Evolutionary conservation across 495 filamentous ascomycete genomes (phyloP), one percentile per base, ranked within the genome.

Genomic region (Hyphodiscus hymeniophilus): DNA sequence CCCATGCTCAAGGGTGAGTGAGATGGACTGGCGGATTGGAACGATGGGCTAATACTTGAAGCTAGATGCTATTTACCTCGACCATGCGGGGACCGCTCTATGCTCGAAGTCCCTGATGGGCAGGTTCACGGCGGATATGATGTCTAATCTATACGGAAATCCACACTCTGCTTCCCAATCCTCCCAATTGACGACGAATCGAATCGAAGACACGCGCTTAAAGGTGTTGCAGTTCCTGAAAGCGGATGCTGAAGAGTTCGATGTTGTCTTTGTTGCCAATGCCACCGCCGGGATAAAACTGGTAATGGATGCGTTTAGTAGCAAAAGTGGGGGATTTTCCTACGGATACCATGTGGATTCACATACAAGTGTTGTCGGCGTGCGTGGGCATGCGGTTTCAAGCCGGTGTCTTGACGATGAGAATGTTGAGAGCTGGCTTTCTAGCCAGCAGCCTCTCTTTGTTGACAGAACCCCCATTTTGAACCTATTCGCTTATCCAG

Each of bases 201-300:
- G 84, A 15, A 78, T 91, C 36, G 89, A 95, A 43, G 79, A 90
- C 60, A 68, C 85, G 47, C 79, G 91, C 28, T 66, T 88, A 4
- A 71, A 79, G 10, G 73, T 84, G 11, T 72, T 96, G 13, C 72
- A 71, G 7, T 87, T 94, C 62, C 92, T 95, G 66, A 81, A 88
- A 38, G 91, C 90, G 2, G 79, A 88, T 54, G 88, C 89, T 2
- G 76, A 79, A 21, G 73, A 84, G 8, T 97, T 90, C 58, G 91
- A 96, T 56, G 61, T 97, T 7, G 77, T 95, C 15, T 97, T 96
- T 62, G 87, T 92, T 54, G 81, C 88, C 12, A 97, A 96, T 59
- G 85, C 91, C 38, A 95, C 91, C 0, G 90, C 90, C 2, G 91
- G 80, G 1, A 85, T 95, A 45, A 96, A 95, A 63, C 64, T 95